phyloP scores from a whole-genome alignment of 78 protist genomes.

The Pelomyxa schiedti region DNA sequence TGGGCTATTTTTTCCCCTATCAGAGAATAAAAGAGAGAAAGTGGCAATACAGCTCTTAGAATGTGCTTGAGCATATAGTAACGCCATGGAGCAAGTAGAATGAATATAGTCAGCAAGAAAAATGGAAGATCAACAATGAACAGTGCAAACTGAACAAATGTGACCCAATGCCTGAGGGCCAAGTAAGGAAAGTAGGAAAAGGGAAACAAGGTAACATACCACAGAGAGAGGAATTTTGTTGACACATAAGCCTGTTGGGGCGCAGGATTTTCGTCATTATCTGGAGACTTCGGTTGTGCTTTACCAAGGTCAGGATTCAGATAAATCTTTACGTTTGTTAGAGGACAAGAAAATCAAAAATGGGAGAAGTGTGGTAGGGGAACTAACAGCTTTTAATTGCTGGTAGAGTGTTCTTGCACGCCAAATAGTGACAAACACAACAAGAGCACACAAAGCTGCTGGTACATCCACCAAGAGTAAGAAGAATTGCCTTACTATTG shows the following conservation, averaged over 20 bases:
- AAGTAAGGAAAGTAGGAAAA: too few relatives aligned
- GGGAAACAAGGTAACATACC: too few relatives aligned
- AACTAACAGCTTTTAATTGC: background rate
- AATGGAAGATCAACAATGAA: background rate
- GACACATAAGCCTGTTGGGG: too few relatives aligned
- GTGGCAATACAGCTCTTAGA: background rate
- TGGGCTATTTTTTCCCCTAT: too few relatives aligned
- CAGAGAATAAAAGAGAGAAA: background rate
- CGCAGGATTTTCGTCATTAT: too few relatives aligned
- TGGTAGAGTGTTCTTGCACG: background rate
- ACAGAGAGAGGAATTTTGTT: too few relatives aligned
- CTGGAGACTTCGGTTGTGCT: too few relatives aligned
- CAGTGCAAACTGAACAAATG: background rate
- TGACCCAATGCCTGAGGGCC: background rate
- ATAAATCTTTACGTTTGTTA: too few relatives aligned
- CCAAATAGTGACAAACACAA: background rate
- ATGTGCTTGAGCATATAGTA: background rate
- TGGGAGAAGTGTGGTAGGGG: too few relatives aligned
- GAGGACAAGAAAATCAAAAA: too few relatives aligned
- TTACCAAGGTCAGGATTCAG: too few relatives aligned
- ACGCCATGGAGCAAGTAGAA: background rate
- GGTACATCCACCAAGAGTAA: background rate
- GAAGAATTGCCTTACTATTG: background rate
- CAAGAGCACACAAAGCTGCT: background rate
- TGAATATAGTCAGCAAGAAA: background rate